These are phyloP conservation scores for Pholiota molesta DNA, from an alignment of 768 basidiomycete species.

Conservation along the genomic window DNA sequence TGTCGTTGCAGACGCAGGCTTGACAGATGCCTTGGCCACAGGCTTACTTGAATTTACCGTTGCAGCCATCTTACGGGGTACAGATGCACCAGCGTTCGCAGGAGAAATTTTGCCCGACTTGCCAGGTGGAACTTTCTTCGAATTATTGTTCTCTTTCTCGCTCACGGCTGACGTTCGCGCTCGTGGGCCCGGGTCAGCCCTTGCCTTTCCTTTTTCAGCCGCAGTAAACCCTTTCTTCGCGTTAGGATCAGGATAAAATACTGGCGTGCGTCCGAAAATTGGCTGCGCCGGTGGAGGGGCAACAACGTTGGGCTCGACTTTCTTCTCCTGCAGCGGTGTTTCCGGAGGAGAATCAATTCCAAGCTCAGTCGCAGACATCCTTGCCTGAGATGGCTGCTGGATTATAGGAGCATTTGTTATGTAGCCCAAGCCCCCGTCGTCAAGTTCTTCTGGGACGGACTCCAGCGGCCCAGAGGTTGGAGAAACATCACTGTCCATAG, in stretches of 20 bases:
- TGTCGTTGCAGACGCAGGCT: slow-evolving; percentile 14
- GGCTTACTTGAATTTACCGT: slow-evolving; percentile 14
- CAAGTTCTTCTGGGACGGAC: slow-evolving; percentile 36
- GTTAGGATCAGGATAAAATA: slow-evolving; percentile 33
- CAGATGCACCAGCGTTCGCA: slow-evolving; percentile 13
- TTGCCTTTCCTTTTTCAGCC: slow-evolving; percentile 39
- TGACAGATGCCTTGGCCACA: slow-evolving; percentile 22
- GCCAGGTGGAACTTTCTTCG: slow-evolving; percentile 4
- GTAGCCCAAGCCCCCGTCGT: slow-evolving; percentile 27
- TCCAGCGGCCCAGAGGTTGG: slow-evolving; percentile 28
- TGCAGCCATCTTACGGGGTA: slow-evolving; percentile 25
- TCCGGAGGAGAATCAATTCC: slow-evolving; percentile 49
- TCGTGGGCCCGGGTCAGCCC: slow-evolving; percentile 19
- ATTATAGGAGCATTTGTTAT: slow-evolving; percentile 12
- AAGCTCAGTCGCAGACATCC: slow-evolving; percentile 49
- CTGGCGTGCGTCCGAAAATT: slow-evolving; percentile 23
- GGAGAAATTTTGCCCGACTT: slow-evolving; percentile 26
- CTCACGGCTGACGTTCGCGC: slow-evolving; percentile 18
- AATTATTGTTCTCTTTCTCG: slow-evolving; percentile 42
- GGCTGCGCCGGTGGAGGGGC: slow-evolving; percentile 7
- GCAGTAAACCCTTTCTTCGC: slow-evolving; percentile 27
- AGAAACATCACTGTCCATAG: slow-evolving; percentile 20
- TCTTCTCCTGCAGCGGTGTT: slow-evolving; percentile 58
- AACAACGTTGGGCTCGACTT: slow-evolving; percentile 36
- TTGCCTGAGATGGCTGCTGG: slow-evolving; percentile 15